Conservation (phyloP, 2,329 filamentous ascomycete species). For the Helotiales sp. region DNA sequence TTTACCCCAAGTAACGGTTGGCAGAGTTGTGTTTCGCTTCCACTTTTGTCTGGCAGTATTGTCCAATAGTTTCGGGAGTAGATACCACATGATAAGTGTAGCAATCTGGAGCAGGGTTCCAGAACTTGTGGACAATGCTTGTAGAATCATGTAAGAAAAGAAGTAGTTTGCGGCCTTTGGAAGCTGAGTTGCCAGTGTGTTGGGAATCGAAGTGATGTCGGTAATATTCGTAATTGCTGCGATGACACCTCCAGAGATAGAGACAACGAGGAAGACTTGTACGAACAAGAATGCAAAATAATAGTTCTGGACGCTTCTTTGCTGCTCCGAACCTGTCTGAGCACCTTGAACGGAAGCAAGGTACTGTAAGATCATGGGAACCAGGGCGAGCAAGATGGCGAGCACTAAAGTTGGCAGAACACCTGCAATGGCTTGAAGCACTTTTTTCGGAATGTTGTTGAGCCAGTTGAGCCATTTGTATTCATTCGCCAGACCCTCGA, state of each 20-base stretch:
- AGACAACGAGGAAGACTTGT: slow-evolving; percentile 92
- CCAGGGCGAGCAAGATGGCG: slow-evolving; percentile 75
- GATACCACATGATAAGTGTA: slow-evolving; percentile 79
- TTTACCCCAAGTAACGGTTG: slow-evolving; percentile 83
- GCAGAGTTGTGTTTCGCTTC: slow-evolving; percentile 78
- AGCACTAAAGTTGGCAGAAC: slow-evolving; percentile 81
- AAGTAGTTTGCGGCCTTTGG: slow-evolving; percentile 94
- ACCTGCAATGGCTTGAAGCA: slow-evolving; percentile 74
- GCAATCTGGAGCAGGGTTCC: slow-evolving; percentile 84
- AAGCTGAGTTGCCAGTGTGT: slow-evolving; percentile 76
- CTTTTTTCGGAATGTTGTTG: slow-evolving; percentile 65
- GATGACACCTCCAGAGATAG: slow-evolving; percentile 77
- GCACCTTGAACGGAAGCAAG: slow-evolving; percentile 77
- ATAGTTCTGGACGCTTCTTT: slow-evolving; percentile 86
- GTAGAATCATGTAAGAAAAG: slow-evolving; percentile 97
- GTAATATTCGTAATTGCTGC: slow-evolving; percentile 58
- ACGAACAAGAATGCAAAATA: slow-evolving; percentile 96
- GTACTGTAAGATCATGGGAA: slow-evolving; percentile 79
- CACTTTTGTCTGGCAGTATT: slow-evolving; percentile 84
- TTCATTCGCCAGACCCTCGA: slow-evolving; percentile 69
- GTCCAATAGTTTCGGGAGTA: slow-evolving; percentile 81
- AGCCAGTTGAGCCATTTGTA: slow-evolving; percentile 76
- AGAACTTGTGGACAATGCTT: slow-evolving; percentile 88
- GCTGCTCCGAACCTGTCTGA: slow-evolving; percentile 79
- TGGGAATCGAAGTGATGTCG: slow-evolving; percentile 67